A percentile compares a stretch with the other conserved stretches of the same genome.
Conservation (phyloP, 352 stramenopile genomes). For the Phytopythium litorale region DNA sequence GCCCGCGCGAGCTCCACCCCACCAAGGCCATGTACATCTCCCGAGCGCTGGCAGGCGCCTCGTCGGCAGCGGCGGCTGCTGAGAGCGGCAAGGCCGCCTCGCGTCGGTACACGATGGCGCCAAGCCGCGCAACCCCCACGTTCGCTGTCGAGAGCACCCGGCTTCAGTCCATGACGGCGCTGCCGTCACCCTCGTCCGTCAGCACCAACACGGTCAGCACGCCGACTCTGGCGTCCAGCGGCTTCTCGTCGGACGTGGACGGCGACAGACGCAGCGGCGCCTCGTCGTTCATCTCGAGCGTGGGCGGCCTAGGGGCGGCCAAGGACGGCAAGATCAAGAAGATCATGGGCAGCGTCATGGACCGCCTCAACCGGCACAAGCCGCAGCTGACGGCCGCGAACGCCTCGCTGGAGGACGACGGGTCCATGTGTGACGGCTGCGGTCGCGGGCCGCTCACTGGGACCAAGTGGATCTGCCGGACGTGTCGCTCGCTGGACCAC, state of each 20-base stretch:
- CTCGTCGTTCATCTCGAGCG: slow-evolving; percentile 14
- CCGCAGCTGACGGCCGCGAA: slow-evolving; percentile 26
- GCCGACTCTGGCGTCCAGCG: slow-evolving; percentile 20
- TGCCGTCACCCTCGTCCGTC: slow-evolving; percentile 25
- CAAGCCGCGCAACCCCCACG: slow-evolving; percentile 21
- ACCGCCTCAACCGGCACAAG: slow-evolving; percentile 67
- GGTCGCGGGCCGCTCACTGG: slow-evolving; percentile 43
- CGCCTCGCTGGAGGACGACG: slow-evolving; percentile 38
- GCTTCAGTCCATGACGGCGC: slow-evolving; percentile 27
- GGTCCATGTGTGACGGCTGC: slow-evolving; percentile 64
- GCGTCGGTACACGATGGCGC: slow-evolving; percentile 30
- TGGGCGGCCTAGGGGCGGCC: slow-evolving; percentile 3
- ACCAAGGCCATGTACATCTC: slow-evolving; percentile 71
- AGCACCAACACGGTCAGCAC: slow-evolving; percentile 15
- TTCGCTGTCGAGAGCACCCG: slow-evolving; percentile 31
- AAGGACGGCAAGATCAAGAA: slow-evolving; percentile 79
- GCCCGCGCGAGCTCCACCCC: slow-evolving; percentile 54
- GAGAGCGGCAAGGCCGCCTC: slow-evolving; percentile 14
- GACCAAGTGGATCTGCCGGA: slow-evolving; percentile 66
- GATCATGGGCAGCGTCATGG: slow-evolving; percentile 68
- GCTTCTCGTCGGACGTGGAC: slow-evolving; percentile 4
- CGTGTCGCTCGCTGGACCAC: slow-evolving; percentile 40
- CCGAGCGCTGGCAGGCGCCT: slow-evolving; percentile 27
- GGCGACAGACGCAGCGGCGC: slow-evolving; percentile 25
- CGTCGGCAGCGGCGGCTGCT: background rate